phyloP scores from a whole-genome alignment of 352 stramenopile genomes.

The Phytophthora foliorum region DNA sequence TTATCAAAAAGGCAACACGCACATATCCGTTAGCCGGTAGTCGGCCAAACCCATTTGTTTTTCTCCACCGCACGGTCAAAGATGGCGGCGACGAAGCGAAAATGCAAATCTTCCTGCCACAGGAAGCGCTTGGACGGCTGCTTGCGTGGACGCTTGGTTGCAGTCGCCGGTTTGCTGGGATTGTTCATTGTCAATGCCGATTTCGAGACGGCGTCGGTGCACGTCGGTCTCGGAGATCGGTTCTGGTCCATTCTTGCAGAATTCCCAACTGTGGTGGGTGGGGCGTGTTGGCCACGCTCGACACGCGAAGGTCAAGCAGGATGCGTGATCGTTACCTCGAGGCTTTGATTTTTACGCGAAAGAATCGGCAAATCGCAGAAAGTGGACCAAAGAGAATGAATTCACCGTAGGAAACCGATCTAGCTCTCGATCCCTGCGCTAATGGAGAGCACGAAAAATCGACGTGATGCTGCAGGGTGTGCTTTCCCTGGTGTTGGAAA shows the following conservation, averaged over 20 bases:
- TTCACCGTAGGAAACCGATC: too few relatives aligned
- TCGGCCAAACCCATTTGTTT: background rate
- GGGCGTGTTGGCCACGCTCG: slow-evolving; percentile 12
- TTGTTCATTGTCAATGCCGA: background rate
- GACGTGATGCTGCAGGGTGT: too few relatives aligned
- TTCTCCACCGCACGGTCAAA: slow-evolving; percentile 71
- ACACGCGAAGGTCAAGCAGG: slow-evolving; percentile 24
- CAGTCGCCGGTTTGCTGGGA: too few relatives aligned
- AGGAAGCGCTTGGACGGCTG: slow-evolving; percentile 80
- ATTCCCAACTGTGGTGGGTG: slow-evolving; percentile 28
- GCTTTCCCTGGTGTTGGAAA: too few relatives aligned
- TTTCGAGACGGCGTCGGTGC: slow-evolving; percentile 2
- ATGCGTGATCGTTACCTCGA: slow-evolving; percentile 2
- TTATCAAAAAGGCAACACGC: slow-evolving; percentile 8
- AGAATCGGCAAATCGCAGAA: background rate
- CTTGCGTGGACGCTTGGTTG: slow-evolving; percentile 55
- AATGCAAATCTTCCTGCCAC: slow-evolving; percentile 84
- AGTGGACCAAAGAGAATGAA: background rate
- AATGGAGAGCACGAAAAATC: too few relatives aligned
- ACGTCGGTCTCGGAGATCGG: slow-evolving; percentile 12
- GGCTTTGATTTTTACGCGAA: background rate
- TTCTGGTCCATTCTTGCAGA: slow-evolving; percentile 13
- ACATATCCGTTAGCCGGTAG: background rate
- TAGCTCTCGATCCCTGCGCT: too few relatives aligned
- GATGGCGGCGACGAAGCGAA: slow-evolving; percentile 84